Conservation (phyloP, 805 yeast species). For the Nakazawaea ishiwadae region DNA sequence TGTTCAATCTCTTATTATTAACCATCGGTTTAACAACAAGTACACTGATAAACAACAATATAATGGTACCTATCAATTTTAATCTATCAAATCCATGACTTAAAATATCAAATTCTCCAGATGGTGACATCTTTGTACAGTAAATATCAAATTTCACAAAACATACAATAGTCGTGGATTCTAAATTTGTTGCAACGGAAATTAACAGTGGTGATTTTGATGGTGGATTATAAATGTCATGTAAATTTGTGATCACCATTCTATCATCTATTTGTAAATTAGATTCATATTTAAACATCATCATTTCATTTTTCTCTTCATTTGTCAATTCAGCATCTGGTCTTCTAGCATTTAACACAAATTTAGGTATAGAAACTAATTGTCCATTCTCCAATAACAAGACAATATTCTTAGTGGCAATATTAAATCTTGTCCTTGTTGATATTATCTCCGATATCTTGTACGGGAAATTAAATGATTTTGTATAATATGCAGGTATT, state of each 20-base stretch:
- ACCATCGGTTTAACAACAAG: constrained; percentile 55
- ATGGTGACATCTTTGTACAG: constrained; percentile 75
- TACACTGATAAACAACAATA: constrained; percentile 41
- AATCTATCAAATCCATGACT: constrained; percentile 61
- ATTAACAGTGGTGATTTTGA: too few relatives aligned
- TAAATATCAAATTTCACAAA: constrained; percentile 66
- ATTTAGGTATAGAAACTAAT: constrained; percentile 67
- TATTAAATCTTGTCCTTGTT: constrained; percentile 58
- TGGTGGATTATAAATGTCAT: too few relatives aligned
- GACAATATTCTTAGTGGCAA: constrained; percentile 63
- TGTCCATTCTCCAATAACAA: constrained; percentile 56
- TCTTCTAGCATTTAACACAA: constrained; percentile 63
- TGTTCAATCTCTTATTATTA: constrained; percentile 44
- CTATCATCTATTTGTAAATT: constrained; percentile 45
- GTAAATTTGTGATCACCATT: constrained; percentile 14
- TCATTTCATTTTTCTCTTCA: constrained; percentile 54
- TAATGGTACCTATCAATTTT: constrained; percentile 58
- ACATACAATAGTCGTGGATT: constrained; percentile 75
- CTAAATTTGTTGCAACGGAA: constrained; percentile 62
- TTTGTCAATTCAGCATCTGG: constrained; percentile 48
- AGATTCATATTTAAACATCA: constrained; percentile 62
- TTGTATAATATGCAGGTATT: constrained; percentile 45
- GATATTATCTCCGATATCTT: constrained; percentile 47
- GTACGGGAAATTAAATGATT: constrained; percentile 62
- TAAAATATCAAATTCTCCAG: constrained; percentile 77